phyloP scores from a whole-genome alignment of 768 basidiomycete genomes.

The Mycena crocata region DNA sequence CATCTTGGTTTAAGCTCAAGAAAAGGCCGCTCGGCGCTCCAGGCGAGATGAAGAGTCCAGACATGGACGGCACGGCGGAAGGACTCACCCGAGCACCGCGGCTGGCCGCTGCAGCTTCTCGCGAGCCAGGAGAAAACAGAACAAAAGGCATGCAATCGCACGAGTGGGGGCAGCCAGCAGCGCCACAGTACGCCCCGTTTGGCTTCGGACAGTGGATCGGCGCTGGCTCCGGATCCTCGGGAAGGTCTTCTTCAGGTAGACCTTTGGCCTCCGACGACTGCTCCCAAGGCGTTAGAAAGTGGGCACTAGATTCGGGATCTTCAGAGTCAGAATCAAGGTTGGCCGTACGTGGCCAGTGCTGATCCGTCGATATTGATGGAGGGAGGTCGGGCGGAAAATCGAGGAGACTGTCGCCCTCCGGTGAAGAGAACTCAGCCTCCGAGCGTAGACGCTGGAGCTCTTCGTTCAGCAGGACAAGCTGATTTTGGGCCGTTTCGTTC shows the following conservation, averaged over 20 bases:
- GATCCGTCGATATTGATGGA: conserved; percentile 8
- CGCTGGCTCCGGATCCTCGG: conserved; percentile 18
- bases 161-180: conserved; percentile 37
- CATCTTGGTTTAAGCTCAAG: conserved; percentile 24
- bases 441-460: conserved; percentile 31
- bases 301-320: conserved; percentile 1
- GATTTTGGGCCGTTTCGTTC: conserved; percentile 33
- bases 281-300: conserved; percentile 31
- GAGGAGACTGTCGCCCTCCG: conserved; percentile 28
- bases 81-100: not conserved
- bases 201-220: not conserved
- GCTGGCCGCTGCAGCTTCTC: conserved; percentile 28
- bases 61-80: conserved; percentile 1
- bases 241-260: conserved; percentile 21
- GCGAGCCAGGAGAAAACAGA: conserved; percentile 29
- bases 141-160: conserved; percentile 31
- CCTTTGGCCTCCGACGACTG: conserved; percentile 7
- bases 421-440: conserved; percentile 29
- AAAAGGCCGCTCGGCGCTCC: conserved; percentile 33
- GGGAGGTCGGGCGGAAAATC: conserved; percentile 18
- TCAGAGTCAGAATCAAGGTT: conserved; percentile 5
- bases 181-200: conserved; percentile 27
- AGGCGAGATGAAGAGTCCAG: not conserved
- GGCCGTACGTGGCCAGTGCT: not conserved
- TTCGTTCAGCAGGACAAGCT: conserved; percentile 30